Conservation (phyloP, 345 rosid species). For the Schrenkiella parvula region DNA sequence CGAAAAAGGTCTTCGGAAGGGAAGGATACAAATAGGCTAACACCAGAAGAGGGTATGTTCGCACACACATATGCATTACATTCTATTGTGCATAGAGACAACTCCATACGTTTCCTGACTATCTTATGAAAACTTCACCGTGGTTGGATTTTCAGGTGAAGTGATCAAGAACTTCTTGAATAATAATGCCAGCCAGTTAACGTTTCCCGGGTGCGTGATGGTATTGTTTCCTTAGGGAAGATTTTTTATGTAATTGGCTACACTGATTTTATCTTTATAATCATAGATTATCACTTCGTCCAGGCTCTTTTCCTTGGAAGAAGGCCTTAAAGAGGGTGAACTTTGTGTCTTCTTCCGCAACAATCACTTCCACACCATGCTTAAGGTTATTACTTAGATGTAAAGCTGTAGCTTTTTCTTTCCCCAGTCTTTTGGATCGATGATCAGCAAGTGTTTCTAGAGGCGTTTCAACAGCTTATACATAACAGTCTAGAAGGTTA, state of each 20-base stretch:
- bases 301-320: slow-evolving; percentile 74
- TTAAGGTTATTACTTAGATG: slow-evolving; percentile 54
- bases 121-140: slow-evolving; percentile 14
- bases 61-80: neutral
- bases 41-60: slow-evolving; percentile 61
- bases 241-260: neutral
- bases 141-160: slow-evolving; percentile 49
- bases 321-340: slow-evolving; percentile 65
- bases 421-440: neutral
- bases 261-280: neutral
- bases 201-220: slow-evolving; percentile 62
- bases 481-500: neutral
- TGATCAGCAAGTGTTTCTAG: neutral
- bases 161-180: slow-evolving; percentile 57
- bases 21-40: slow-evolving; percentile 44
- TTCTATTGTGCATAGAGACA: slow-evolving; percentile 1
- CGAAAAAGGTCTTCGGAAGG: slow-evolving; percentile 50
- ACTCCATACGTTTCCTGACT: neutral
- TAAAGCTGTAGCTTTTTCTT: neutral
- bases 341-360: slow-evolving; percentile 91
- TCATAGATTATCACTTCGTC: neutral
- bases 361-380: slow-evolving; percentile 94
- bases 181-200: slow-evolving; percentile 67
- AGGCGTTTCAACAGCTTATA: neutral
- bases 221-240: slow-evolving; percentile 1